A percentile compares a stretch with the other conserved stretches of the same genome.
Evolutionary conservation across 768 basidiomycete genomes (phyloP).

Genomic region (Boletus subparvulus): DNA sequence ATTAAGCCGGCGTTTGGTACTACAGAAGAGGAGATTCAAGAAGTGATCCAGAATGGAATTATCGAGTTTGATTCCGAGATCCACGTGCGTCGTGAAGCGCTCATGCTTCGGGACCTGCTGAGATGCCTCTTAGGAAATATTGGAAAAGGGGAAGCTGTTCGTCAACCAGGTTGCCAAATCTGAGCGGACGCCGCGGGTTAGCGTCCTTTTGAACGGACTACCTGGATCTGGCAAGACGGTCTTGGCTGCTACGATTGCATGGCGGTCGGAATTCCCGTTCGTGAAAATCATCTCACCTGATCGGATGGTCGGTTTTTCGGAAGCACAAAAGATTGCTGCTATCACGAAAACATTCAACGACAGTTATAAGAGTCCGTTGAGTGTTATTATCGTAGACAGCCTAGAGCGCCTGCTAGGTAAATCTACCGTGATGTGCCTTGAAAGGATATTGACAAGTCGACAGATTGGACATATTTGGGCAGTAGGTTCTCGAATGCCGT

Average conservation of each 20-base stretch:
- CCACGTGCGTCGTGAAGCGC: slow-evolving; percentile 50
- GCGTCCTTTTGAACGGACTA: slow-evolving; percentile 84
- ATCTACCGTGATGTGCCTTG: slow-evolving; percentile 20
- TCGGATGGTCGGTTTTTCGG: slow-evolving; percentile 95
- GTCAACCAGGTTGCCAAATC: slow-evolving; percentile 94
- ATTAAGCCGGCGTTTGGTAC: slow-evolving; percentile 98
- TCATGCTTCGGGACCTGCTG: slow-evolving; percentile 5
- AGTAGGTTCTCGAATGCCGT: slow-evolving; percentile 96
- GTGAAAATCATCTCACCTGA: slow-evolving; percentile 97
- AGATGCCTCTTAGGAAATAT: slow-evolving; percentile 58
- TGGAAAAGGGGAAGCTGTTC: slow-evolving; percentile 83
- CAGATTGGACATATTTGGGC: slow-evolving; percentile 97
- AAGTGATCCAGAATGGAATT: slow-evolving; percentile 95
- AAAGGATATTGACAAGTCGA: slow-evolving; percentile 5
- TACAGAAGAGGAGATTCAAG: slow-evolving; percentile 90
- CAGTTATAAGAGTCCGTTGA: slow-evolving; percentile 95
- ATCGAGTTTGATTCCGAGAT: slow-evolving; percentile 78
- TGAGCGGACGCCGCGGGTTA: slow-evolving; percentile 88
- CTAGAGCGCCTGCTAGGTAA: slow-evolving; percentile 89
- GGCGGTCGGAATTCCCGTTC: slow-evolving; percentile 93
- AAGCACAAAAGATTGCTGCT: slow-evolving; percentile 84
- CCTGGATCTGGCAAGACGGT: slow-evolving; percentile 95
- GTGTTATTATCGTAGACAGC: slow-evolving; percentile 94
- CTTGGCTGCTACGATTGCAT: slow-evolving; percentile 89
- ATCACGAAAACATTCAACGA: slow-evolving; percentile 93